Base-by-base conservation (phyloP, 805 yeast species). In the Teunomyces tritomae region DNA sequence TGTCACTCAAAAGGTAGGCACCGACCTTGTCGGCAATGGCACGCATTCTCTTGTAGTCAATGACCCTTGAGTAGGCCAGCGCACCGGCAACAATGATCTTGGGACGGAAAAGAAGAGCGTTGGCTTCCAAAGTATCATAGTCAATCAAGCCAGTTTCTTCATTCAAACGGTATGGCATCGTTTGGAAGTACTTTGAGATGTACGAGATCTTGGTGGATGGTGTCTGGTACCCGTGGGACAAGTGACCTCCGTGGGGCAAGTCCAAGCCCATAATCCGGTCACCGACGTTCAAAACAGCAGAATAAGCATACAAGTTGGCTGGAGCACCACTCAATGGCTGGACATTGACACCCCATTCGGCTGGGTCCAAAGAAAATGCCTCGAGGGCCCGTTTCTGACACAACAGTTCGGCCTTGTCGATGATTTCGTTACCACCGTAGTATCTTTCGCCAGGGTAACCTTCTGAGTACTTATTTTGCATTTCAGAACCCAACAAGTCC, bases 371-470 rank as follows among this genome's bases (percentile, higher is more conserved):
- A 57, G 78, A 73, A 75, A 94, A 94, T 7, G 97, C 96, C 58
- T 86, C 83, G 55, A 94, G 78, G 42, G 99, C 99, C 74, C 99
- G 86, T 63, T 87, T 74, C 77, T 91, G 98, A 74, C 99, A 94
- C 62, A 94, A 75, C 28, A 80, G 69, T 76, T 94, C 99, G 67
- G 91, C 89, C 70, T 87, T 84, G 76, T 94, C 99, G 57, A 94
- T 94, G 73, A 86, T 85, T 79, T 94, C 96, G 71, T 94, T 94
- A 68, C 98, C 98, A 71, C 99, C 99, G 69, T 94, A 94, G 79
- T 94, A 94, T 72, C 99, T 85, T 54, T 96, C 97, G 57, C 98
- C 98, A 51, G 99, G 99, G 76, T 94, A 92, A 54, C 99, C 99
- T 76, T 94, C 99, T 34, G 97, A 90, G 77, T 94, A 94, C 78